Evolutionary conservation across 345 rosid genomes (phyloP), one percentile per base, ranked within the genome.

Genomic region (Ceriops zippeliana): DNA sequence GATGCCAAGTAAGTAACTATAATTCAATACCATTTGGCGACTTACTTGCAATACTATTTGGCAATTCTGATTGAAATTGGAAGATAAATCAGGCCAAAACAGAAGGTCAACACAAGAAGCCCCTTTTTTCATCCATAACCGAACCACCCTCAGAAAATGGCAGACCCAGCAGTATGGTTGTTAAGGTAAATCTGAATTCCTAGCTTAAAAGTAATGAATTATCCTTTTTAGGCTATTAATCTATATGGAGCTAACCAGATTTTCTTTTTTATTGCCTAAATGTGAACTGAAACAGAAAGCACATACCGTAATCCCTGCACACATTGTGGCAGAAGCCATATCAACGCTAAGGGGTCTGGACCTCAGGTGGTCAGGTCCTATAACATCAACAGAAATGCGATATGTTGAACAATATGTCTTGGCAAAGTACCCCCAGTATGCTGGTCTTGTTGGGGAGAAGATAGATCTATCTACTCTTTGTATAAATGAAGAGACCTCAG

Each of bases 301-400:
- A 54, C 86, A 81, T 67, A 68, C 83, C 1, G 82, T 86, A 21
- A 85, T 86, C 70, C 91, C 87, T 28, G 85, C 93, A 53, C 87
- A 88, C 73, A 86, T 84, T 19, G 79, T 86, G 30, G 93, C 93
- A 2, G 93, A 88, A 76, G 93, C 93, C 27, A 88, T 88, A 63
- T 84, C 90, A 1, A 86, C 90, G 19, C 75, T 86, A 61, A 86
- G 77, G 7, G 93, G 86, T 24, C 90, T 86, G 15, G 90, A 86
- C 58, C 78, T 86, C 34, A 74, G 89, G 79, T 88, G 90, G 90
- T 86, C 93, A 2, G 90, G 90, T 20, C 90, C 93, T 4, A 86
- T 86, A 67, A 86, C 93, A 26, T 85, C 82, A 15, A 74, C 83
- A 34, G 93, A 88, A 65, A 88, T 83, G 86, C 85, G 82, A 76